Evolutionary conservation across 202 grass and related monocot species (phyloP).

Genomic region (Schoenoplectus tabernaemontani): DNA sequence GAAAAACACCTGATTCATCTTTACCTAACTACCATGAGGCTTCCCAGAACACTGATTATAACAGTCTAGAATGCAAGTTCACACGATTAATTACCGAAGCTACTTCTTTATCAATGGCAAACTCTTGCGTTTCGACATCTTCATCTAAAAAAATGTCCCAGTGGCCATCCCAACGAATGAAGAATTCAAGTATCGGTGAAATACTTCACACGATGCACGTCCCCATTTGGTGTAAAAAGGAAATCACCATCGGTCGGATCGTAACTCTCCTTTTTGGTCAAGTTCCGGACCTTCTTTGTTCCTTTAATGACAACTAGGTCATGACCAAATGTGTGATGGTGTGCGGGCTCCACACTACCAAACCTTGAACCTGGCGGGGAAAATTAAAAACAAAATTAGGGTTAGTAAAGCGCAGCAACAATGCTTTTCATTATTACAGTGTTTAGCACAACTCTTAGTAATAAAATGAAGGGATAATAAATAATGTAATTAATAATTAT

Average conservation of each 20-base stretch:
- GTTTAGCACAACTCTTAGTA: neutral
- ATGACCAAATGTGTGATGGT: slow-evolving; percentile 96
- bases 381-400: neutral
- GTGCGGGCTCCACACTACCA: slow-evolving; percentile 82
- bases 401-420: neutral
- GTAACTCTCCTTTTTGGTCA: slow-evolving; percentile 84
- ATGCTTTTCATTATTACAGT: neutral
- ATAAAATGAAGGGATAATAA: neutral
- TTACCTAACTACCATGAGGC: neutral
- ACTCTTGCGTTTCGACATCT: slow-evolving; percentile 47
- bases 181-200: slow-evolving; percentile 81
- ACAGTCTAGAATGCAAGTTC: neutral
- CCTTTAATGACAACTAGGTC: slow-evolving; percentile 79
- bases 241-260: slow-evolving; percentile 66
- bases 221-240: slow-evolving; percentile 65
- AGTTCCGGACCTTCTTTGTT: slow-evolving; percentile 89
- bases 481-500: neutral
- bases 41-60: neutral
- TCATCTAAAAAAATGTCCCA: slow-evolving; percentile 97
- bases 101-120: slow-evolving; percentile 51
- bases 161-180: slow-evolving; percentile 85
- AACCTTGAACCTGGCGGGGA: slow-evolving; percentile 46
- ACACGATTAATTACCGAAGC: neutral
- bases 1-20: neutral
- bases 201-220: slow-evolving; percentile 84